A percentile compares a stretch with the other conserved stretches of the same genome.
Evolutionary conservation across 1,284 basidiomycete species (phyloP).

Genomic region (Rhodotorula sp.): DNA sequence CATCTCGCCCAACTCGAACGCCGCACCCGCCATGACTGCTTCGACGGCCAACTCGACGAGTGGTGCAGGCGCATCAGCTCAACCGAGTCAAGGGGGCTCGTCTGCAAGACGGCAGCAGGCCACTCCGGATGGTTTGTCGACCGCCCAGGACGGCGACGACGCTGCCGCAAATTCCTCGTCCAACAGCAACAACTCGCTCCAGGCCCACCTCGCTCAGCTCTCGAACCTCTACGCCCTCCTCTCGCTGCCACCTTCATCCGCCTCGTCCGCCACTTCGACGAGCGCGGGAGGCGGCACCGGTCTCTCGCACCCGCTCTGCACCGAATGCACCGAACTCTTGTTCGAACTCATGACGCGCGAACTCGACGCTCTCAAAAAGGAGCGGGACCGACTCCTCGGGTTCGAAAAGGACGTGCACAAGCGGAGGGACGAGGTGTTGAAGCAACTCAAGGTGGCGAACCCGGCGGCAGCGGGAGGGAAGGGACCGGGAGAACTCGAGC

Average conservation of each 20-base stretch:
- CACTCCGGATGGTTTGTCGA: not conserved
- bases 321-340: constrained; percentile 84
- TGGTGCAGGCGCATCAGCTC: not conserved
- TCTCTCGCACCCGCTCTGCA: constrained; percentile 79
- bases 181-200: not conserved
- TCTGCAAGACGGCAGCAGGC: too few species aligned
- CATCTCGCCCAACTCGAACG: not conserved
- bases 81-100: too few species aligned
- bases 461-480: not conserved
- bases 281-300: not conserved
- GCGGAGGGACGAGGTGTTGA: constrained; percentile 25
- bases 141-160: not conserved
- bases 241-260: constrained; percentile 52
- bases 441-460: not conserved
- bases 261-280: constrained; percentile 48
- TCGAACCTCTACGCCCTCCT: constrained; percentile 25
- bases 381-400: constrained; percentile 86
- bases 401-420: constrained; percentile 83
- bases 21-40: too few species aligned
- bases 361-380: constrained; percentile 84
- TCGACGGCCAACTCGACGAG: too few species aligned
- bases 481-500: constrained; percentile 6
- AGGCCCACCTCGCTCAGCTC: constrained; percentile 27
- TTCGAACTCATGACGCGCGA: constrained; percentile 71
- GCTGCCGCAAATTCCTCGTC: constrained; percentile 5